phyloP scores from a whole-genome alignment of 352 stramenopile species.

The Pythium graminicola region DNA sequence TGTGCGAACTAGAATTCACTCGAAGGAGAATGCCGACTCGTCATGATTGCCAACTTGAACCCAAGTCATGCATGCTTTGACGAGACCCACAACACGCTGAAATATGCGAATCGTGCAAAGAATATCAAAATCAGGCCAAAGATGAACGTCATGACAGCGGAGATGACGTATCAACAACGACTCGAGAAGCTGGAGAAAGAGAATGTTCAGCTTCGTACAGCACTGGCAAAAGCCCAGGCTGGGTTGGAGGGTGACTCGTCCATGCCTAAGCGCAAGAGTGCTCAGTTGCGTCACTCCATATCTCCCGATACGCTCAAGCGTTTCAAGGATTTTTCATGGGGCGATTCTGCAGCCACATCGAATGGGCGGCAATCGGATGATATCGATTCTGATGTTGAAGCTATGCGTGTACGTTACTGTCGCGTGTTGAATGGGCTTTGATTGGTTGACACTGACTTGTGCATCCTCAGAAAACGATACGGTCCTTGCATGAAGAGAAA shows the following conservation, averaged over 20 bases:
- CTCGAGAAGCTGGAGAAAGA: slow-evolving; percentile 53
- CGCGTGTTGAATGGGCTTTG: too few species aligned
- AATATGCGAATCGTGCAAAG: slow-evolving; percentile 94
- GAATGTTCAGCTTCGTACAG: slow-evolving; percentile 35
- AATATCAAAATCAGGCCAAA: slow-evolving; percentile 94
- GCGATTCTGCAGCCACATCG: not conserved
- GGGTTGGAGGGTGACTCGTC: slow-evolving; percentile 23
- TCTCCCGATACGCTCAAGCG: slow-evolving; percentile 33
- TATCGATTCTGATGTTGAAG: slow-evolving; percentile 16
- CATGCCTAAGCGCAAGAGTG: slow-evolving; percentile 34
- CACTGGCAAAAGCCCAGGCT: slow-evolving; percentile 26
- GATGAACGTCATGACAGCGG: slow-evolving; percentile 81
- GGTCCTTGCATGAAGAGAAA: slow-evolving; percentile 28
- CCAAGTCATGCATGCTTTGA: slow-evolving; percentile 83
- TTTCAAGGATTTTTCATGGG: slow-evolving; percentile 37
- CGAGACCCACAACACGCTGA: slow-evolving; percentile 96
- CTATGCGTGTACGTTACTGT: slow-evolving; percentile 21
- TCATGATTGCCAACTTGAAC: slow-evolving; percentile 89
- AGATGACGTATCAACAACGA: slow-evolving; percentile 58
- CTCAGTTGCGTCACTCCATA: slow-evolving; percentile 27
- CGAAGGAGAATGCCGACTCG: slow-evolving; percentile 83
- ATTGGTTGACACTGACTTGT: slow-evolving; percentile 2
- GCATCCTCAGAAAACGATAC: slow-evolving; percentile 25
- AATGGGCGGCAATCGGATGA: slow-evolving; percentile 3
- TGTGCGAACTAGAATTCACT: slow-evolving; percentile 53